phyloP scores from a whole-genome alignment of 306 rosid species.

The Dryas drummondii region DNA sequence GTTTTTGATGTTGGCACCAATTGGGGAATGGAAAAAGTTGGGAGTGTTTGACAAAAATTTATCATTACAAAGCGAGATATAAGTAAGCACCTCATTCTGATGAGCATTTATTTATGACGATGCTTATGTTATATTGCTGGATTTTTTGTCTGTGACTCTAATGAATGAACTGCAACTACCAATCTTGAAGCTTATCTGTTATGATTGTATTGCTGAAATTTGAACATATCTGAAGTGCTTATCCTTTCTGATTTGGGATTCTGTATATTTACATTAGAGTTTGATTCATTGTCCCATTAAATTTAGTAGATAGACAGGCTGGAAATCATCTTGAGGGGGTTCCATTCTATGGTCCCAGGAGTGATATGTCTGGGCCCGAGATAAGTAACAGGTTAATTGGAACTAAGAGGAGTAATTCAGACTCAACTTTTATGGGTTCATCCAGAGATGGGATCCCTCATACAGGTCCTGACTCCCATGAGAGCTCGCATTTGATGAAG shows the following conservation, averaged over 20 bases:
- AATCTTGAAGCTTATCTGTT: not conserved
- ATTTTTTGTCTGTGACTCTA: slow-evolving; percentile 13
- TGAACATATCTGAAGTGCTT: slow-evolving; percentile 16
- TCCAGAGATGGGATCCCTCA: slow-evolving; percentile 65
- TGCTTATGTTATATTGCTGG: not conserved
- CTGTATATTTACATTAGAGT: slow-evolving; percentile 6
- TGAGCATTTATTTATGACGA: slow-evolving; percentile 15
- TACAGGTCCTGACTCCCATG: slow-evolving; percentile 63
- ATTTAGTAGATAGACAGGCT: slow-evolving; percentile 60
- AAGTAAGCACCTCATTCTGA: slow-evolving; percentile 18
- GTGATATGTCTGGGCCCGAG: slow-evolving; percentile 73
- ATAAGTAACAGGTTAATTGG: slow-evolving; percentile 64
- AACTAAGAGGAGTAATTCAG: slow-evolving; percentile 81
- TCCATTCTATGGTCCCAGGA: slow-evolving; percentile 80
- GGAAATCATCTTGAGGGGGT: slow-evolving; percentile 86
- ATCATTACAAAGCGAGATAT: slow-evolving; percentile 5
- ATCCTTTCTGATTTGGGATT: slow-evolving; percentile 13
- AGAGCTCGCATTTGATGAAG: slow-evolving; percentile 79
- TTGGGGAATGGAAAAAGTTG: slow-evolving; percentile 21
- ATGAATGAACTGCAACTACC: slow-evolving; percentile 7
- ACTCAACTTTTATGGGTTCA: slow-evolving; percentile 70
- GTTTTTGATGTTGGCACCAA: slow-evolving; percentile 5
- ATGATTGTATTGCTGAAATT: slow-evolving; percentile 12
- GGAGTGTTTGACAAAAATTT: slow-evolving; percentile 10
- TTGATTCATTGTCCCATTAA: slow-evolving; percentile 40